Percentiles rank a stretch among this genome's conserved stretches.
Evolutionary conservation across 129 eudicot species (phyloP).

Genomic region (Oenanthe sinensis): DNA sequence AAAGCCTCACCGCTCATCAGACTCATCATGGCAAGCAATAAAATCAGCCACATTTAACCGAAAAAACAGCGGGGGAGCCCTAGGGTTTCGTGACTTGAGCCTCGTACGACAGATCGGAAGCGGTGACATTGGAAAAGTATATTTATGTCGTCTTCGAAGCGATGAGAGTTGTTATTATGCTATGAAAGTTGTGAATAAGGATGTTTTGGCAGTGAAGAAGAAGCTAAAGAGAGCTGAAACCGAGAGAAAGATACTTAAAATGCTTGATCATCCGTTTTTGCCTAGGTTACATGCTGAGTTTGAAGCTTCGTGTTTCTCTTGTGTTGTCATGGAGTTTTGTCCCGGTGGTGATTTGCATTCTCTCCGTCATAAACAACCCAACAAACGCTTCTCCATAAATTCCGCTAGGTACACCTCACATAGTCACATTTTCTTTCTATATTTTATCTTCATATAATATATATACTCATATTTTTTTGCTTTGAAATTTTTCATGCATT

Average conservation of each 20-base stretch:
- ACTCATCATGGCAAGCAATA: slow-evolving; percentile 61
- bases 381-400: slow-evolving; percentile 59
- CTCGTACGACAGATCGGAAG: slow-evolving; percentile 81
- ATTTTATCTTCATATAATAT: too few species aligned
- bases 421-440: too few species aligned
- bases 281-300: slow-evolving; percentile 79
- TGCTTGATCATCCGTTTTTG: slow-evolving; percentile 83
- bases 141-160: slow-evolving; percentile 55
- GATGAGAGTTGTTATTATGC: slow-evolving; percentile 46
- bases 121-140: slow-evolving; percentile 85
- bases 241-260: slow-evolving; percentile 61
- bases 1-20: slow-evolving; percentile 79
- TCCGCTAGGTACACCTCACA: slow-evolving; percentile 43
- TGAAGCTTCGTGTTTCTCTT: slow-evolving; percentile 71
- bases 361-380: slow-evolving; percentile 67
- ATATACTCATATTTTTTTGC: too few species aligned
- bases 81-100: slow-evolving; percentile 58
- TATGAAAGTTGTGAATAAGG: slow-evolving; percentile 83
- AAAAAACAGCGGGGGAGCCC: slow-evolving; percentile 19
- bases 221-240: slow-evolving; percentile 71
- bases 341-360: slow-evolving; percentile 90
- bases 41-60: slow-evolving; percentile 21
- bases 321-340: slow-evolving; percentile 91
- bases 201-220: slow-evolving; percentile 59
- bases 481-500: too few species aligned